These are phyloP conservation scores for Kwoniella shivajii DNA, from an alignment of 1,284 basidiomycete species.

Conservation along the genomic window DNA sequence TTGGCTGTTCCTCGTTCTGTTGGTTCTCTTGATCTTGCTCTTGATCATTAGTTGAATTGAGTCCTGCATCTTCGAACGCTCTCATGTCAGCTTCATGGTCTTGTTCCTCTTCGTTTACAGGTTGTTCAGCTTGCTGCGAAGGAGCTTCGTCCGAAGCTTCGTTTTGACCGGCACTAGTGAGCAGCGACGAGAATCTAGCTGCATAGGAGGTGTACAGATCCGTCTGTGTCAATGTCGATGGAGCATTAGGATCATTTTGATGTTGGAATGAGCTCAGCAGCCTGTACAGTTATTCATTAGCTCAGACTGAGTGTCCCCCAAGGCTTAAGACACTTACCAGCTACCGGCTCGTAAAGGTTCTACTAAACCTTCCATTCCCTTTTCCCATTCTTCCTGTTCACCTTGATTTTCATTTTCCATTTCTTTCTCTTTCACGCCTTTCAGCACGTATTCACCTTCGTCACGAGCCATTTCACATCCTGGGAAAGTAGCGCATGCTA, in stretches of 20 bases:
- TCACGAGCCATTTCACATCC: conserved; percentile 49
- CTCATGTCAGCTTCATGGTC: conserved; percentile 11
- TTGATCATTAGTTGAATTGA: neutral
- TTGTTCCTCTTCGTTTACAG: neutral
- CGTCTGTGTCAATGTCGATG: conserved; percentile 37
- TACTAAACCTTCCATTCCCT: conserved; percentile 38
- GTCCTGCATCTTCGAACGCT: conserved; percentile 15
- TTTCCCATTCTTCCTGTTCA: conserved; percentile 32
- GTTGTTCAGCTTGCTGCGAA: neutral
- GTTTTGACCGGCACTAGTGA: conserved; percentile 4
- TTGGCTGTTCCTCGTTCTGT: neutral
- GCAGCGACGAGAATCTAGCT: conserved; percentile 38
- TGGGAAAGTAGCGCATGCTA: conserved; percentile 49
- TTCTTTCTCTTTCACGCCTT: conserved; percentile 41
- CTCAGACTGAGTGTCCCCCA: neutral
- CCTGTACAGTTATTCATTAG: conserved; percentile 21
- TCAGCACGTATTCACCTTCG: conserved; percentile 45
- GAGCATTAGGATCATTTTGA: conserved; percentile 19
- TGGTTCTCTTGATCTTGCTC: neutral
- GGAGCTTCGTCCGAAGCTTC: neutral
- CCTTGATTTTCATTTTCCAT: conserved; percentile 12
- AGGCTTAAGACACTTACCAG: conserved; percentile 34
- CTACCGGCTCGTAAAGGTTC: conserved; percentile 46
- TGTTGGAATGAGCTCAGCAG: conserved; percentile 44
- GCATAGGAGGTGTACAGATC: conserved; percentile 50